Conservation (phyloP, 1,284 basidiomycete genomes). For the Leccinum griseonigrum region DNA sequence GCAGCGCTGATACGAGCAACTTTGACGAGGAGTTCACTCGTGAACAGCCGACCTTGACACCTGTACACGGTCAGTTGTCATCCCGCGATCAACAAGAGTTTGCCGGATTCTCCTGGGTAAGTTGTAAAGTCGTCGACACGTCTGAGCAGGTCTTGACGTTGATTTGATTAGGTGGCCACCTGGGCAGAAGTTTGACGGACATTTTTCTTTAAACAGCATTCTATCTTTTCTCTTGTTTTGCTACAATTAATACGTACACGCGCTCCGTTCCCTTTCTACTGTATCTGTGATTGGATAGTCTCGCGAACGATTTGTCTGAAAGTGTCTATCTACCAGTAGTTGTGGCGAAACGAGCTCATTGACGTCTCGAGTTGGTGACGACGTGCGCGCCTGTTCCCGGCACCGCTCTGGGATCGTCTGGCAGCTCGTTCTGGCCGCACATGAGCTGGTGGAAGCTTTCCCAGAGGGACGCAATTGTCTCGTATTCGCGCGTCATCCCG, state of each 20-base stretch:
- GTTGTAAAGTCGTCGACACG: slow-evolving; percentile 8
- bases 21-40: slow-evolving; percentile 97
- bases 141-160: background rate
- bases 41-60: slow-evolving; percentile 96
- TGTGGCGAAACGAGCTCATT: slow-evolving; percentile 15
- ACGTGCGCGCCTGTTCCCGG: slow-evolving; percentile 71
- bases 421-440: slow-evolving; percentile 46
- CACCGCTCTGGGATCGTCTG: slow-evolving; percentile 34
- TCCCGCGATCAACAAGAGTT: slow-evolving; percentile 93
- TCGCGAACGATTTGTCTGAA: slow-evolving; percentile 35
- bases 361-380: slow-evolving; percentile 35
- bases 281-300: slow-evolving; percentile 51
- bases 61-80: slow-evolving; percentile 95
- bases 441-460: slow-evolving; percentile 78
- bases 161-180: slow-evolving; percentile 50
- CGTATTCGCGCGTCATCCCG: slow-evolving; percentile 91
- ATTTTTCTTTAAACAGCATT: slow-evolving; percentile 27
- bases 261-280: slow-evolving; percentile 30
- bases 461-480: slow-evolving; percentile 88
- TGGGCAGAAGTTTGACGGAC: slow-evolving; percentile 66
- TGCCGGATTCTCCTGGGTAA: slow-evolving; percentile 91
- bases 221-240: slow-evolving; percentile 36
- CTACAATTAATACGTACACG: slow-evolving; percentile 33
- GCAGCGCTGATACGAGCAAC: slow-evolving; percentile 81
- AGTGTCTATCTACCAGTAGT: slow-evolving; percentile 15